phyloP scores from a whole-genome alignment of 768 basidiomycete genomes.

The Amanita jacksonii region DNA sequence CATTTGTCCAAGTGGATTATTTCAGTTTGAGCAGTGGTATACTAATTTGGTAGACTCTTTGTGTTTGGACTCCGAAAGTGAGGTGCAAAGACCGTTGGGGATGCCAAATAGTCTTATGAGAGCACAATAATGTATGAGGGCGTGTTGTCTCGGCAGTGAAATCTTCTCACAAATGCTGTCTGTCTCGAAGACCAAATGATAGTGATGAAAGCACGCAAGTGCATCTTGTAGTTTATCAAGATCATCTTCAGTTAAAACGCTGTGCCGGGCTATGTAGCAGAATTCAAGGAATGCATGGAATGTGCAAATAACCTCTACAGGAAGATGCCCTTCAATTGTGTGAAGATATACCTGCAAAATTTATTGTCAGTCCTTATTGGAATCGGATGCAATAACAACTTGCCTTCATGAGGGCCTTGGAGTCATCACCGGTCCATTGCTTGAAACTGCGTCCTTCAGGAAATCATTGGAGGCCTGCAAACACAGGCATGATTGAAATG shows the following conservation, averaged over 20 bases:
- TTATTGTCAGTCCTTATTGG: background rate
- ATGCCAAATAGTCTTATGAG: background rate
- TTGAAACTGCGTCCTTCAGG: slow-evolving; percentile 10
- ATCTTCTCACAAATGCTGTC: background rate
- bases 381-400: background rate
- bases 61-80: background rate
- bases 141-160: slow-evolving; percentile 2
- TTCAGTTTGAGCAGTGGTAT: background rate
- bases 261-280: slow-evolving; percentile 21
- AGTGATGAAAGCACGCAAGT: slow-evolving; percentile 18
- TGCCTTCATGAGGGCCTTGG: slow-evolving; percentile 15
- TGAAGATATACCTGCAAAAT: slow-evolving; percentile 10
- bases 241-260: slow-evolving; percentile 17
- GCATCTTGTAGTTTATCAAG: slow-evolving; percentile 17
- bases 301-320: slow-evolving; percentile 8
- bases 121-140: background rate
- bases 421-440: slow-evolving; percentile 15
- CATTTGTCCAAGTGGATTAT: slow-evolving; percentile 9
- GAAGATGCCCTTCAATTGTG: slow-evolving; percentile 9
- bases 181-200: slow-evolving; percentile 22
- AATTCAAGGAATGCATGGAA: slow-evolving; percentile 25
- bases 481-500: slow-evolving; percentile 9
- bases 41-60: background rate
- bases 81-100: background rate
- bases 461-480: slow-evolving; percentile 6